Evolutionary conservation across 805 yeast genomes (phyloP).

Genomic region (Schwanniomyces pseudopolymorphus): DNA sequence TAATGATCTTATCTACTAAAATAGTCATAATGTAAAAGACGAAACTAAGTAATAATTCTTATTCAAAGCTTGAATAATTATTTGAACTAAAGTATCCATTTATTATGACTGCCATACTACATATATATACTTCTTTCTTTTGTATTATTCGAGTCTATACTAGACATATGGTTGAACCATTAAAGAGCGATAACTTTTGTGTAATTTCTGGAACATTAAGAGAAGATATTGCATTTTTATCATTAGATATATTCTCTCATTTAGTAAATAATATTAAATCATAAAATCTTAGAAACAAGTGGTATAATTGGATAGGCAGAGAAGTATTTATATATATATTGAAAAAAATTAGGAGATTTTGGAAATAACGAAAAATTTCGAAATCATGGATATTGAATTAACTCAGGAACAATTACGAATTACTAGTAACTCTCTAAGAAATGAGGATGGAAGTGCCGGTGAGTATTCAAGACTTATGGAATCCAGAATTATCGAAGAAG

Average conservation of each 20-base stretch:
- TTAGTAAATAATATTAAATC: not conserved
- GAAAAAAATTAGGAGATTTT: not conserved
- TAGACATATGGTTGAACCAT: too few relatives aligned
- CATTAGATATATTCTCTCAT: not conserved
- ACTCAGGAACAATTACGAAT: slow-evolving; percentile 6
- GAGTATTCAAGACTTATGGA: not conserved
- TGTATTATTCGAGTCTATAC: too few relatives aligned
- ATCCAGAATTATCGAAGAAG: not conserved
- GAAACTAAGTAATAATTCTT: too few relatives aligned
- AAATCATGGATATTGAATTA: slow-evolving; percentile 8
- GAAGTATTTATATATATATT: not conserved
- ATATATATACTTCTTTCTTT: too few relatives aligned
- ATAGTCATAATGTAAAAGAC: too few relatives aligned
- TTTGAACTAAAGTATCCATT: too few relatives aligned
- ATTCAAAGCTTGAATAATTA: too few relatives aligned
- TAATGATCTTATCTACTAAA: too few relatives aligned
- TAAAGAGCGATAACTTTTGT: not conserved
- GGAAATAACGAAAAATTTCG: not conserved
- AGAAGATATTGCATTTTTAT: not conserved
- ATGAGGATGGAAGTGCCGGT: not conserved
- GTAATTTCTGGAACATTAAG: not conserved
- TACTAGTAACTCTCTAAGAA: slow-evolving; percentile 3
- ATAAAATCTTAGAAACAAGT: not conserved
- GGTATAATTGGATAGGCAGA: not conserved
- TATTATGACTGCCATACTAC: too few relatives aligned